Percentiles rank a stretch among this genome's conserved stretches.
phyloP scores from a whole-genome alignment of 2,329 filamentous ascomycete species.

The Alternaria angustiovoidea region DNA sequence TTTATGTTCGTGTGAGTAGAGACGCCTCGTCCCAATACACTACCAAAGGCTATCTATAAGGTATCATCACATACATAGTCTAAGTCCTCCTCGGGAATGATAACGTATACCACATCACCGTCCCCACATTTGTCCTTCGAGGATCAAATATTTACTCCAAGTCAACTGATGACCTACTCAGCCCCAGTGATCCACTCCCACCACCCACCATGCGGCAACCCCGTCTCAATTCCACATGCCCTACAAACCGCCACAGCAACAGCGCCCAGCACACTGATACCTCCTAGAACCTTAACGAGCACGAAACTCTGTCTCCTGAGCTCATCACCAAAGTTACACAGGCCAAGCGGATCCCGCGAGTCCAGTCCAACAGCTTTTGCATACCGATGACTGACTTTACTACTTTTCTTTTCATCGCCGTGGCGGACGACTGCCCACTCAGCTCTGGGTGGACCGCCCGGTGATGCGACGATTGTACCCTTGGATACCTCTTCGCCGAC shows the following conservation, averaged over 20 bases:
- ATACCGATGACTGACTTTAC: conserved; percentile 35
- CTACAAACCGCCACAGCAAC: conserved; percentile 63
- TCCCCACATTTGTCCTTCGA: background rate
- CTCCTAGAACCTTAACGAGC: conserved; percentile 76
- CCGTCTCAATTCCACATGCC: conserved; percentile 45
- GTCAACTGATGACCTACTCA: background rate
- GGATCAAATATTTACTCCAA: background rate
- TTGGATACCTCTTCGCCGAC: conserved; percentile 68
- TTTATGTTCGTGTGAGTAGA: background rate
- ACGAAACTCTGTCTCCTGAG: conserved; percentile 71
- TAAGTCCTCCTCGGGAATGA: background rate
- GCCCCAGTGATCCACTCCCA: conserved; percentile 37
- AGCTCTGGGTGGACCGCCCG: conserved; percentile 36
- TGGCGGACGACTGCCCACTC: conserved; percentile 47
- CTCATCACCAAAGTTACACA: conserved; percentile 74
- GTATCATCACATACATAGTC: background rate
- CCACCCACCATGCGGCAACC: conserved; percentile 35
- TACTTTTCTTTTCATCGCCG: conserved; percentile 35
- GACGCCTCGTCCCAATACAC: background rate
- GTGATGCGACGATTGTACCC: conserved; percentile 39
- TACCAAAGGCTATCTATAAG: background rate
- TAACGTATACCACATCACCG: background rate
- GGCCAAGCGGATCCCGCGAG: conserved; percentile 79
- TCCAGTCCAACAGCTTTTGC: conserved; percentile 49
- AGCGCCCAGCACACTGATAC: conserved; percentile 77